A percentile compares a stretch with the other conserved stretches of the same genome.
phyloP scores from a whole-genome alignment of 768 basidiomycete species.

The Pleurotus giganteus region DNA sequence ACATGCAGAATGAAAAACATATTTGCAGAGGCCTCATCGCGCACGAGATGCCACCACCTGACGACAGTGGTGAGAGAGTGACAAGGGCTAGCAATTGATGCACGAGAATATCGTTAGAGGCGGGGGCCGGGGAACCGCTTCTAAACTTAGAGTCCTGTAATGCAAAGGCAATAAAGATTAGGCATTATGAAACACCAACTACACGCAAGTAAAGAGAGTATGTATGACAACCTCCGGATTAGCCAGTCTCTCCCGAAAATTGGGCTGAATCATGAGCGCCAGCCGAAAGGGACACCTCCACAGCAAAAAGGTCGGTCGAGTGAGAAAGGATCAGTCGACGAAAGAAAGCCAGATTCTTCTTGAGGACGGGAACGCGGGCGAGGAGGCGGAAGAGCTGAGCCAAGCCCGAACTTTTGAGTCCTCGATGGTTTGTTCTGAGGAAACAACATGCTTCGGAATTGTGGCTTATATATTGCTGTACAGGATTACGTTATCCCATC shows the following conservation, averaged over 20 bases:
- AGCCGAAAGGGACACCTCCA: slow-evolving; percentile 71
- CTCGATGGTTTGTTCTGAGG: slow-evolving; percentile 69
- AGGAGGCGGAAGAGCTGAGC: slow-evolving; percentile 80
- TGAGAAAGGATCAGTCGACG: slow-evolving; percentile 31
- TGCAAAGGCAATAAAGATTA: not conserved
- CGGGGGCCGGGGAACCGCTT: not conserved
- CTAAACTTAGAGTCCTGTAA: not conserved
- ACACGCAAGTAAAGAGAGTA: slow-evolving; percentile 8
- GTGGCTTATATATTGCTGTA: slow-evolving; percentile 24
- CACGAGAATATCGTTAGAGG: not conserved
- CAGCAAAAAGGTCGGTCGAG: slow-evolving; percentile 42
- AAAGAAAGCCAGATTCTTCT: slow-evolving; percentile 47
- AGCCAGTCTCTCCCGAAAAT: slow-evolving; percentile 26
- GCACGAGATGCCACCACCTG: not conserved
- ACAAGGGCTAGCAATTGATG: not conserved
- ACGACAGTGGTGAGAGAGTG: not conserved
- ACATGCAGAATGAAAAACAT: not conserved
- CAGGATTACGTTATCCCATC: slow-evolving; percentile 43
- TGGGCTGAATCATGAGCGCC: slow-evolving; percentile 62
- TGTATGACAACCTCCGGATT: slow-evolving; percentile 34
- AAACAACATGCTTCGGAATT: slow-evolving; percentile 12
- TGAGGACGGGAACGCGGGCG: slow-evolving; percentile 95
- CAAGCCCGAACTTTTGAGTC: slow-evolving; percentile 94
- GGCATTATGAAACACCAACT: not conserved
- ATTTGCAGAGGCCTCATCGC: not conserved